phyloP scores from a whole-genome alignment of 495 filamentous ascomycete genomes.

The Pyronema domesticum region DNA sequence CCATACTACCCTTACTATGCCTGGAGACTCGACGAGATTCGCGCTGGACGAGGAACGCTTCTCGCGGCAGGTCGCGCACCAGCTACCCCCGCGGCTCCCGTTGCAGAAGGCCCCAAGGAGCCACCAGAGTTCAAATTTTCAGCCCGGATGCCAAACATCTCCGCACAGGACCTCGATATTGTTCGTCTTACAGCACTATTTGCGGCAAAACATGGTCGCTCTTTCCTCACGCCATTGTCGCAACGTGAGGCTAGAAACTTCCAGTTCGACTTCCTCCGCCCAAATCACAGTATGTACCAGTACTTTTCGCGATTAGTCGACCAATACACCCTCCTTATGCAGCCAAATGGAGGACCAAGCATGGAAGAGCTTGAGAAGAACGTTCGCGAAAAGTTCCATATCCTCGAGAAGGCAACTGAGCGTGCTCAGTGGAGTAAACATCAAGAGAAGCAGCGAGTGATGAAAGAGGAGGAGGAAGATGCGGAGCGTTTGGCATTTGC shows the following conservation, averaged over 20 bases:
- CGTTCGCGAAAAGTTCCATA: slow-evolving; percentile 55
- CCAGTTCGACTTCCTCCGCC: slow-evolving; percentile 92
- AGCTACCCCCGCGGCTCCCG: slow-evolving; percentile 36
- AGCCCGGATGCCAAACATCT: slow-evolving; percentile 93
- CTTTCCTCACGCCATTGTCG: slow-evolving; percentile 71
- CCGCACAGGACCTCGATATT: slow-evolving; percentile 84
- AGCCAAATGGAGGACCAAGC: slow-evolving; percentile 49
- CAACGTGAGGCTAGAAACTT: slow-evolving; percentile 80
- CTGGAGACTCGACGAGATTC: slow-evolving; percentile 78
- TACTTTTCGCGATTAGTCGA: slow-evolving; percentile 85
- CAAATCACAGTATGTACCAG: slow-evolving; percentile 86
- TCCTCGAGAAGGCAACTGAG: slow-evolving; percentile 62
- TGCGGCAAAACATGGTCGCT: slow-evolving; percentile 76
- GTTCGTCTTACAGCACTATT: slow-evolving; percentile 77
- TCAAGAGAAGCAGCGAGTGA: slow-evolving; percentile 68
- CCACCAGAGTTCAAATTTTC: slow-evolving; percentile 89
- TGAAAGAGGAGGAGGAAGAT: slow-evolving; percentile 77
- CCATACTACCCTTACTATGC: slow-evolving; percentile 74
- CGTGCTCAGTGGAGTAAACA: slow-evolving; percentile 74
- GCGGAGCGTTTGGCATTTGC: slow-evolving; percentile 68
- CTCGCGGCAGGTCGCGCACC: slow-evolving; percentile 54
- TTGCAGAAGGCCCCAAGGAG: slow-evolving; percentile 64
- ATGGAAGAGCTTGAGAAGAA: slow-evolving; percentile 61
- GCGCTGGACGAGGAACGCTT: slow-evolving; percentile 60
- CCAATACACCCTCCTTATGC: slow-evolving; percentile 75